Evolutionary conservation across 2,329 filamentous ascomycete species (phyloP).

Genomic region (Alternaria triticimaculans): DNA sequence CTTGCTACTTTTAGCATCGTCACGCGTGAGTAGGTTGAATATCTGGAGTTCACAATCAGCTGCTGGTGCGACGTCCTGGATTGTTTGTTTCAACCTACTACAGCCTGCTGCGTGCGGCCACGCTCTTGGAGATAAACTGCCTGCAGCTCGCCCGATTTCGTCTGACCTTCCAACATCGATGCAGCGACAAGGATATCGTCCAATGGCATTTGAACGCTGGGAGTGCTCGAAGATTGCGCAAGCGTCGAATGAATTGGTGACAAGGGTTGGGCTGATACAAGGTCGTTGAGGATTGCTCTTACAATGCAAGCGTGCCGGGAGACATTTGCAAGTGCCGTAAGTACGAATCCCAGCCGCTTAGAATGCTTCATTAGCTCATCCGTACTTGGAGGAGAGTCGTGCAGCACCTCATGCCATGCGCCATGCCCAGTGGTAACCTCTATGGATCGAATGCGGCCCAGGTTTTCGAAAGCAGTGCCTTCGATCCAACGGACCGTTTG

Average conservation of each 20-base stretch:
- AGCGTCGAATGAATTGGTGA: accelerated
- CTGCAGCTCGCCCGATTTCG: not conserved
- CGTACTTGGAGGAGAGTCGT: not conserved
- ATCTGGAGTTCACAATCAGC: not conserved
- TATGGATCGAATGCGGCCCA: not conserved
- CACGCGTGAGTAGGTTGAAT: not conserved
- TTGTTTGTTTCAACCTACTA: not conserved
- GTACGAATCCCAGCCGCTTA: not conserved
- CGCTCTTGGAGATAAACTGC: not conserved
- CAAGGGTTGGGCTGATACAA: not conserved
- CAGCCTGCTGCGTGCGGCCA: not conserved
- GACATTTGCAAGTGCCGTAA: not conserved
- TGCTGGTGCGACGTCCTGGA: not conserved
- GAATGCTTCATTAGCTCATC: not conserved
- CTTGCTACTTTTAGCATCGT: not conserved
- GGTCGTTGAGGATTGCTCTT: not conserved
- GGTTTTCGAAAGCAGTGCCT: not conserved
- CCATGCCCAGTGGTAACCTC: not conserved
- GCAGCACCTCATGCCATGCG: not conserved
- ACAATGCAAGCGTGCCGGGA: not conserved
- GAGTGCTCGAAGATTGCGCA: not conserved
- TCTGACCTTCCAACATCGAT: not conserved
- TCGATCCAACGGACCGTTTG: not conserved
- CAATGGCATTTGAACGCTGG: accelerated
- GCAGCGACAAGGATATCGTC: not conserved